Percentiles rank a stretch among this genome's conserved stretches.
These are phyloP conservation scores for Drosera spatulata DNA, from an alignment of 179 eudicot species.

Conservation along the genomic window DNA sequence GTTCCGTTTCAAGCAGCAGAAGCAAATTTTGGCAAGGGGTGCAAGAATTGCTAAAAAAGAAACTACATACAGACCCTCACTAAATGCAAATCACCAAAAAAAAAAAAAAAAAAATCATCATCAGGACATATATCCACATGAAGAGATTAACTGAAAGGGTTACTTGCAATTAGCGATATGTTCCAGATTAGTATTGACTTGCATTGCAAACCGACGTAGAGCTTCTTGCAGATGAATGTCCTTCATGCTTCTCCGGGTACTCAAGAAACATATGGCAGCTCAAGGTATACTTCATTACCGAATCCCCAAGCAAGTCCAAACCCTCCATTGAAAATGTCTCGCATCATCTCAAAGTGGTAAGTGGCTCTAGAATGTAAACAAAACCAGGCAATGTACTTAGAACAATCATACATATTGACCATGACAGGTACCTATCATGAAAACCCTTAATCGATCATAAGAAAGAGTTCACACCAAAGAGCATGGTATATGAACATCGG, in stretches of 20 bases:
- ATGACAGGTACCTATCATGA: background rate
- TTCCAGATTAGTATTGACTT: slow-evolving; percentile 59
- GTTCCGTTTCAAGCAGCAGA: background rate
- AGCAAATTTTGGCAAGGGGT: background rate
- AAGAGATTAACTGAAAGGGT: too few species aligned
- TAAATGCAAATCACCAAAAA: too few species aligned
- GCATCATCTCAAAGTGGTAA: slow-evolving; percentile 73
- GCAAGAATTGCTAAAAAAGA: too few species aligned
- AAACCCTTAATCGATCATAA: background rate
- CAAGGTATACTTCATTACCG: slow-evolving; percentile 72
- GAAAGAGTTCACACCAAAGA: slow-evolving; percentile 34
- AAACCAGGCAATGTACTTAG: slow-evolving; percentile 1
- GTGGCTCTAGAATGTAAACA: slow-evolving; percentile 67
- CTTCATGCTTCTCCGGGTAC: slow-evolving; percentile 66
- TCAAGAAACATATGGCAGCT: slow-evolving; percentile 73
- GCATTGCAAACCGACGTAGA: slow-evolving; percentile 60
- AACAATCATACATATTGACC: background rate
- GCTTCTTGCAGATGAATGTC: slow-evolving; percentile 53
- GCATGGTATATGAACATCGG: slow-evolving; percentile 38
- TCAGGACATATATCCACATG: too few species aligned
- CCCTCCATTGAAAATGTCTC: slow-evolving; percentile 88
- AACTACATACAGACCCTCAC: background rate
- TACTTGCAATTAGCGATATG: slow-evolving; percentile 49
- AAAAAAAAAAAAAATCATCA: too few species aligned
- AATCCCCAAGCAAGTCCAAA: slow-evolving; percentile 92